phyloP scores from a whole-genome alignment of 73 alveolate species.

The Paramecium sexaurelia region DNA sequence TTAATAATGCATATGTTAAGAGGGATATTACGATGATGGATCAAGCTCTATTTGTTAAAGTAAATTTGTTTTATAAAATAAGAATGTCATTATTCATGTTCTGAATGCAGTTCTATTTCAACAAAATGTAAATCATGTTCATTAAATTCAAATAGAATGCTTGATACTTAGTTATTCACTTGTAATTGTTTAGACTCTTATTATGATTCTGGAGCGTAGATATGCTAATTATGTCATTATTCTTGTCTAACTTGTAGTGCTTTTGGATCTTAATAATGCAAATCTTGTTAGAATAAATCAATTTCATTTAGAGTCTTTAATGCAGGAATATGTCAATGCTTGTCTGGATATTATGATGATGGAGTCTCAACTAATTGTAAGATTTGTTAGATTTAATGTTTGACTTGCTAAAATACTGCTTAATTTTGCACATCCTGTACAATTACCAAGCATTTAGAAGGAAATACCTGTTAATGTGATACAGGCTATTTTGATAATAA shows the following conservation, averaged over 20 bases:
- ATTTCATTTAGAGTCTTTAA: neutral
- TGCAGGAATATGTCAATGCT: neutral
- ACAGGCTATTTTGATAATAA: neutral
- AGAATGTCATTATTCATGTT: slow-evolving; percentile 1
- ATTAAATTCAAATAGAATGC: neutral
- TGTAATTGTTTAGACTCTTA: neutral
- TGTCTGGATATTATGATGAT: slow-evolving; percentile 1
- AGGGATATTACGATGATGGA: neutral
- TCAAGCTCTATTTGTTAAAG: neutral
- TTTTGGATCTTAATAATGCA: neutral
- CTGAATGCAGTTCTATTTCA: neutral
- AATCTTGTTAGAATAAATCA: neutral
- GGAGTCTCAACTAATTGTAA: neutral
- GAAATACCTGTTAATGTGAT: neutral
- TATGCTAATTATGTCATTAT: neutral
- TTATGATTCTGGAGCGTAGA: neutral
- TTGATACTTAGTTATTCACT: neutral
- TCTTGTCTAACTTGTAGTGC: neutral
- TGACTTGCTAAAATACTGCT: neutral
- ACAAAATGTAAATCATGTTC: neutral
- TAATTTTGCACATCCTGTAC: neutral
- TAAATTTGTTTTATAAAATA: neutral
- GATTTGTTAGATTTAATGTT: neutral
- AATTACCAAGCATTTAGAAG: neutral
- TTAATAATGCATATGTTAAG: neutral